Percentiles rank a stretch among this genome's conserved stretches.
Evolutionary conservation across 192 early-diverging fungal genomes (phyloP).

Genomic region (Coemansia sp.): DNA sequence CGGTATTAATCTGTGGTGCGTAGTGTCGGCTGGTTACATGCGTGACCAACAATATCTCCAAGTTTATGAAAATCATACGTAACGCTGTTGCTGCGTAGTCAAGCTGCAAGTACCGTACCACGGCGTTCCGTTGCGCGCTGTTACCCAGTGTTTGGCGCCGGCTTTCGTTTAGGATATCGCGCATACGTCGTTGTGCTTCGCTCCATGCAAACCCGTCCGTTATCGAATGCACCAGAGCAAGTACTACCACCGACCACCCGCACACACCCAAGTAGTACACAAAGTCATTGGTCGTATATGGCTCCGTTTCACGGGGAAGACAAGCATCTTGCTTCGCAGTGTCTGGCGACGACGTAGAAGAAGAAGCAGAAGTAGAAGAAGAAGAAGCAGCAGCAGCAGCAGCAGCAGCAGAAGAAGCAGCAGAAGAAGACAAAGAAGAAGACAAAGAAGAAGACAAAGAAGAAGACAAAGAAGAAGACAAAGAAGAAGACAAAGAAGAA

Average conservation of each 20-base stretch:
- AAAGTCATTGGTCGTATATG: not conserved
- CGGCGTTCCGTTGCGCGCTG: not conserved
- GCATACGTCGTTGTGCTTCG: not conserved
- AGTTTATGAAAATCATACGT: not conserved
- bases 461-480: too few relatives aligned
- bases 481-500: too few relatives aligned
- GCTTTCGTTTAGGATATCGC: not conserved
- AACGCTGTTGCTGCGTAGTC: not conserved
- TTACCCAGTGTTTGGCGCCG: not conserved
- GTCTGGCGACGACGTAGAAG: not conserved
- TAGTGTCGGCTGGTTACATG: not conserved
- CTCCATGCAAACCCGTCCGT: not conserved
- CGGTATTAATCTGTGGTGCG: slow-evolving; percentile 14
- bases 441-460: too few relatives aligned
- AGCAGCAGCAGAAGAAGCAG: too few relatives aligned
- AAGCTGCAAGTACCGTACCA: slow-evolving; percentile 4
- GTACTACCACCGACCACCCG: not conserved
- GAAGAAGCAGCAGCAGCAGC: too few relatives aligned
- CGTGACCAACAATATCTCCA: not conserved
- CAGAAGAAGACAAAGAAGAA: too few relatives aligned
- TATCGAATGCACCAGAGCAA: not conserved
- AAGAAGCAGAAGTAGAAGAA: too few relatives aligned
- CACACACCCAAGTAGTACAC: slow-evolving; percentile 12
- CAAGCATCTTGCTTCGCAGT: not conserved
- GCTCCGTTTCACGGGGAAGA: not conserved